These are phyloP conservation scores for Phytomonas sp. DNA, from an alignment of 208 protist species.

Conservation along the genomic window DNA sequence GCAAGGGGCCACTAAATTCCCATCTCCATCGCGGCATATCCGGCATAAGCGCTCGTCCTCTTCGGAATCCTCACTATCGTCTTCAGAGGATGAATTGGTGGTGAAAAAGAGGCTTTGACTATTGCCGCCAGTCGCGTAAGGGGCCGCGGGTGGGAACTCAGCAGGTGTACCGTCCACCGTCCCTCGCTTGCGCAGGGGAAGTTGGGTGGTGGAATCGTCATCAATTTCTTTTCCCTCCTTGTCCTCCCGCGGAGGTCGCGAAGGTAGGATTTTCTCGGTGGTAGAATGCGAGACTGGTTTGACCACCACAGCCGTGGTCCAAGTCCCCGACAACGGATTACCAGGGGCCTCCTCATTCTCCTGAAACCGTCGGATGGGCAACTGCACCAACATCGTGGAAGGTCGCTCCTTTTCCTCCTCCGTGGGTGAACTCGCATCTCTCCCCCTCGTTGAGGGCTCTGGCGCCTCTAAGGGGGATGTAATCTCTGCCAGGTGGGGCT, in stretches of 20 bases:
- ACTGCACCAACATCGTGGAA: background rate
- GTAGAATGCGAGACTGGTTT: background rate
- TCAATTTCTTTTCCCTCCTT: background rate
- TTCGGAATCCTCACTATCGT: slow-evolving; percentile 15
- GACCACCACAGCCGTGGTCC: background rate
- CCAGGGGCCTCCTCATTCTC: background rate
- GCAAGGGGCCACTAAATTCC: slow-evolving; percentile 60
- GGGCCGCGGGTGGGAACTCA: background rate
- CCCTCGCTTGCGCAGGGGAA: background rate
- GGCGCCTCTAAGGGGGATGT: background rate
- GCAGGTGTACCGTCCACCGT: background rate
- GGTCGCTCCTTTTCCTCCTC: background rate
- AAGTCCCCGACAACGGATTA: background rate
- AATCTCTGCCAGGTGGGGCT: background rate
- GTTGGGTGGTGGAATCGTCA: background rate
- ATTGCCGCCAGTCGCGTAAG: background rate
- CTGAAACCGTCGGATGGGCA: background rate
- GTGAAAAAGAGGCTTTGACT: background rate
- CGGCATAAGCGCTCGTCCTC: slow-evolving; percentile 64
- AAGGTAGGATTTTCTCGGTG: background rate
- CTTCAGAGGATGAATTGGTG: background rate
- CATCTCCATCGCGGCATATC: slow-evolving; percentile 57
- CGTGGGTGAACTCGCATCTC: background rate
- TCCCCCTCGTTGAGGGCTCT: background rate
- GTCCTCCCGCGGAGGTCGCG: background rate